Percentiles rank a stretch among this genome's conserved stretches.
Evolutionary conservation across 1,284 basidiomycete species (phyloP).

Genomic region (Ustilago loliicola): DNA sequence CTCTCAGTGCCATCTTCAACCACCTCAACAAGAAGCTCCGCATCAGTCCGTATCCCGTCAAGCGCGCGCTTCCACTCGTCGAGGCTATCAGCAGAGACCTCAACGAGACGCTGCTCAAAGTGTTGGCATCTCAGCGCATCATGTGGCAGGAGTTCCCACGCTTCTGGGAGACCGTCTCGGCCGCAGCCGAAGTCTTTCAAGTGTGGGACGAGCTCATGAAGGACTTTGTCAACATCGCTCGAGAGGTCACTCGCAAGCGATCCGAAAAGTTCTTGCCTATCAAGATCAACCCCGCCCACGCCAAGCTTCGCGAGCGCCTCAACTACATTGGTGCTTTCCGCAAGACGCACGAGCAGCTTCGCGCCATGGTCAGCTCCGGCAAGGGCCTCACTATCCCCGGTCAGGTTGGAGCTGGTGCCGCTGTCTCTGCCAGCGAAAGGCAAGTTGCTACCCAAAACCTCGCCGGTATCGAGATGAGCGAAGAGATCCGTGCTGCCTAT

Average conservation of each 20-base stretch:
- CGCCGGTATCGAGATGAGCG: conserved; percentile 90
- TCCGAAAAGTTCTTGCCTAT: conserved; percentile 96
- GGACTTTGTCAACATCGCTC: conserved; percentile 96
- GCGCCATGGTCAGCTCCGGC: conserved; percentile 95
- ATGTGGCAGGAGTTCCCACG: conserved; percentile 94
- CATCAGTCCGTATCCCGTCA: conserved; percentile 86
- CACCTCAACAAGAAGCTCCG: conserved; percentile 95
- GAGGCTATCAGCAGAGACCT: conserved; percentile 98
- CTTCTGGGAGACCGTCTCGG: conserved; percentile 85
- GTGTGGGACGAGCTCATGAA: conserved; percentile 98
- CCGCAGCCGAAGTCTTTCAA: conserved; percentile 85
- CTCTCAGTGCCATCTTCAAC: conserved; percentile 86
- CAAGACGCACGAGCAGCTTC: conserved; percentile 96
- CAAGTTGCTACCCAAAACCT: conserved; percentile 66
- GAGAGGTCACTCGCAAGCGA: conserved; percentile 92
- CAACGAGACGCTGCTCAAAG: conserved; percentile 91
- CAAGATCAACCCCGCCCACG: conserved; percentile 91
- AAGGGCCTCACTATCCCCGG: conserved; percentile 74
- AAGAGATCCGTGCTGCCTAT: conserved; percentile 90
- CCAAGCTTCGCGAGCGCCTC: conserved; percentile 88
- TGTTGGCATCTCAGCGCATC: conserved; percentile 88
- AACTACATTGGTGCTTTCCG: conserved; percentile 89
- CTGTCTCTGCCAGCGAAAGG: conserved; percentile 39
- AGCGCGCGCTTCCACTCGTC: conserved; percentile 92
- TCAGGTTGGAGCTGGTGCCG: conserved; percentile 10